Percentiles rank a stretch among this genome's conserved stretches.
phyloP scores from a whole-genome alignment of 2,329 filamentous ascomycete genomes.

The Coniella lustricola region DNA sequence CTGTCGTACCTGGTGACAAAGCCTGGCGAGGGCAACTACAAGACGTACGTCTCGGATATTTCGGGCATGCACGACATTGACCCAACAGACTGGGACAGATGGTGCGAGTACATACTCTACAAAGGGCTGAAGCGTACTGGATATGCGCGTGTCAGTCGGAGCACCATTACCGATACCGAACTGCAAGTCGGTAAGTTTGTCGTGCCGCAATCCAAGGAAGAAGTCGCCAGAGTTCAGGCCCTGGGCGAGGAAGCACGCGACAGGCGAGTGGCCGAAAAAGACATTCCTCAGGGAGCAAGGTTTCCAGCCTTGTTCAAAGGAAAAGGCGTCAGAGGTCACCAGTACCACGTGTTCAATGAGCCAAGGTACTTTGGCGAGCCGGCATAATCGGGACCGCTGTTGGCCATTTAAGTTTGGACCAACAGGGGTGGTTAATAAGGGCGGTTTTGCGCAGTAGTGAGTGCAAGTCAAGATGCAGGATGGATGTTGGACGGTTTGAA shows the following conservation, averaged over 20 bases:
- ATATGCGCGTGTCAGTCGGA: constrained; percentile 82
- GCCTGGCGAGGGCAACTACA: constrained; percentile 89
- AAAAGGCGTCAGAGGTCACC: constrained; percentile 78
- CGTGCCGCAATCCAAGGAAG: constrained; percentile 62
- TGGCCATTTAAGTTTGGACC: too few species aligned
- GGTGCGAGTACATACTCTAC: constrained; percentile 98
- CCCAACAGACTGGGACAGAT: constrained; percentile 85
- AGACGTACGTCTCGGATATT: constrained; percentile 79
- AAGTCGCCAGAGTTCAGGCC: constrained; percentile 30
- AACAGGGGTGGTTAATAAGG: too few species aligned
- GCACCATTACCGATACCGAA: constrained; percentile 94
- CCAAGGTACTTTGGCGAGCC: constrained; percentile 57
- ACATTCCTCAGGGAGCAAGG: constrained; percentile 68
- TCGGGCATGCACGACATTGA: constrained; percentile 97
- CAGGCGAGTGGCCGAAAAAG: constrained; percentile 55
- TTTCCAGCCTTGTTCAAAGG: constrained; percentile 84
- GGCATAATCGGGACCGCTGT: not conserved
- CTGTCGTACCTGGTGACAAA: constrained; percentile 90
- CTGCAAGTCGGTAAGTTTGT: constrained; percentile 94
- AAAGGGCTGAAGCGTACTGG: constrained; percentile 79
- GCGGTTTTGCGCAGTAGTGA: too few species aligned
- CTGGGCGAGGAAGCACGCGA: constrained; percentile 48
- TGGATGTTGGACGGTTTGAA: too few species aligned
- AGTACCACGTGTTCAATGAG: constrained; percentile 93
- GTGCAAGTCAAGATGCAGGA: too few species aligned